Conservation (phyloP, 2,329 filamentous ascomycete genomes). For the Epichloe aotearoae region DNA sequence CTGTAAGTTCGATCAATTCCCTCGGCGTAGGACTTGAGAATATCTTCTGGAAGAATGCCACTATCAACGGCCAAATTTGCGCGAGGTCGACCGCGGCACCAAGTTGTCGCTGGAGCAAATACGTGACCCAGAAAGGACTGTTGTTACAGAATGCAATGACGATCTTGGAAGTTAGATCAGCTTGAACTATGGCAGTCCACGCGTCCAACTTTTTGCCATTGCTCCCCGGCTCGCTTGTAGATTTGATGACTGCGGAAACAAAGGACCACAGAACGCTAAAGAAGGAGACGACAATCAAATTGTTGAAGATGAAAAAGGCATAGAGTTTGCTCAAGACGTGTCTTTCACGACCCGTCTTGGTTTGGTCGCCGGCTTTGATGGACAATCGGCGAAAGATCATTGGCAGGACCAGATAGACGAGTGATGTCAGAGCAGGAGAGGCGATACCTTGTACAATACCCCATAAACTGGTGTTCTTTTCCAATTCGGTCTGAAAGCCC, state of each 20-base stretch:
- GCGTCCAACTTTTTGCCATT: constrained; percentile 38
- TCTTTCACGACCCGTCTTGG: constrained; percentile 81
- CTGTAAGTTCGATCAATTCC: constrained; percentile 83
- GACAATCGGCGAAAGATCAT: constrained; percentile 83
- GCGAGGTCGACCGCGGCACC: constrained; percentile 90
- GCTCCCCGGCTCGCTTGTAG: constrained; percentile 26
- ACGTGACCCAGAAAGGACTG: constrained; percentile 89
- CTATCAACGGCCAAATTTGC: constrained; percentile 72
- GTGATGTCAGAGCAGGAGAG: constrained; percentile 74
- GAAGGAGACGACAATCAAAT: constrained; percentile 82
- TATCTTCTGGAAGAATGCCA: constrained; percentile 71
- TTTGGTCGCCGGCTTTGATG: constrained; percentile 72
- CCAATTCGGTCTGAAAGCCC: constrained; percentile 54
- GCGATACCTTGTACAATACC: constrained; percentile 83
- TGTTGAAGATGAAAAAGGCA: constrained; percentile 96
- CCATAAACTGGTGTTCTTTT: constrained; percentile 55
- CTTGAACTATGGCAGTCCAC: constrained; percentile 54
- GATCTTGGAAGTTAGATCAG: constrained; percentile 48
- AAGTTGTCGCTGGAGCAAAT: constrained; percentile 82
- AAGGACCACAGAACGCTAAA: constrained; percentile 76
- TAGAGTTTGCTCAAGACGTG: constrained; percentile 88
- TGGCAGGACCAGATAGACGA: constrained; percentile 77
- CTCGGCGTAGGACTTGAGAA: constrained; percentile 81
- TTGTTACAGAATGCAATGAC: constrained; percentile 68
- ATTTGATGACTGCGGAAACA: constrained; percentile 48